Base-by-base conservation (phyloP, 345 rosid genomes). In the Gossypium longicalyx region DNA sequence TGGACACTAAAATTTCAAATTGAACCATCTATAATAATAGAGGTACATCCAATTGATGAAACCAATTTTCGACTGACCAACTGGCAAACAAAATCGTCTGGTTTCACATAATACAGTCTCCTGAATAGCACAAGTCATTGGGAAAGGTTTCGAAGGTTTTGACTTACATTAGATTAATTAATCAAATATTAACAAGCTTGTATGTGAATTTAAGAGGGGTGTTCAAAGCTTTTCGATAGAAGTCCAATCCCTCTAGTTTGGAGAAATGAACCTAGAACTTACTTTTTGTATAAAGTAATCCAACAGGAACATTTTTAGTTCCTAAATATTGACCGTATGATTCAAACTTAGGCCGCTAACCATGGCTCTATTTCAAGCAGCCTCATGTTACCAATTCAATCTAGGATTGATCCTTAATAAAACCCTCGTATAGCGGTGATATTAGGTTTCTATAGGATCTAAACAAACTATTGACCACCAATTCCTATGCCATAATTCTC, bases 351-450 rank as follows among this genome's bases (percentile, higher is more conserved):
- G 47, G 60, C 56, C 2, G 17, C 45, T 17, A 51, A 17, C 45
- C 59, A 10, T 25, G 72, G 17, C 29, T 51, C 12, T 51, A 9
- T 16, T 70, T 29, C 11, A 29, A 70, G 61, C 73, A 52, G 61
- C 73, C 73, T 70, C 52, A 70, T 11, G 17, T 70, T 29, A 34
- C n/a, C 27, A 53, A 70, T 60, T 70, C 61, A 70, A 68, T 67
- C 10, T 47, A 48, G 38, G 53, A 29, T 51, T 6, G 27, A 45
- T 66, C 34, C 29, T 66, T 11, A 20, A 44, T 41, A 9, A 41
- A n/a, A 65, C 12, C 70, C 70, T 44, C 53, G 22, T 47, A 47
- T 23, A 15, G 9, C 20, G 58, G 58, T 68, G 44, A 49, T 49
- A 49, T 25, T 49, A 25, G 58, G 72, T 25, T 67, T 27, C 43